phyloP scores from a whole-genome alignment of 192 early-diverging fungal genomes.

The Globomyces pollinis-pini region DNA sequence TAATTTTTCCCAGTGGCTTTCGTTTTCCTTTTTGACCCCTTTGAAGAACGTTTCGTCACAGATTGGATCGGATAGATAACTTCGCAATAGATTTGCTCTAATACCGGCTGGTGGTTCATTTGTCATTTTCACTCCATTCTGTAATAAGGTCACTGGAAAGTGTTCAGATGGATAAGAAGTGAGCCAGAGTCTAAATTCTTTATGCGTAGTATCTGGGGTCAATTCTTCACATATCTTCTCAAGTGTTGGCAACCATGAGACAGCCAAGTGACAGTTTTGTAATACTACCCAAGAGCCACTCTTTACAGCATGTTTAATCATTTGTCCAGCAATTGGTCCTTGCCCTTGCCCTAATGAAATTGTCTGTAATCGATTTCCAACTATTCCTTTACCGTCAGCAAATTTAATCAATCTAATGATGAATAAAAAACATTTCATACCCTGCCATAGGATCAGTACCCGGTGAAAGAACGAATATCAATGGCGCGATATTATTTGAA shows the following conservation, averaged over 20 bases:
- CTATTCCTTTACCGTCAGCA: slow-evolving; percentile 46
- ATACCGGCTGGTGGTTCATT: slow-evolving; percentile 55
- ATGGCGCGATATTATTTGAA: slow-evolving; percentile 43
- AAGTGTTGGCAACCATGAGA: slow-evolving; percentile 47
- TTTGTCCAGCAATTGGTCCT: slow-evolving; percentile 47
- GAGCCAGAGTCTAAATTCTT: slow-evolving; percentile 52
- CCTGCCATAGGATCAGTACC: slow-evolving; percentile 53
- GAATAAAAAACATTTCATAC: slow-evolving; percentile 17
- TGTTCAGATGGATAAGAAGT: slow-evolving; percentile 53
- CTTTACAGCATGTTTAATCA: slow-evolving; percentile 46
- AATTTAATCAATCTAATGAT: slow-evolving; percentile 49
- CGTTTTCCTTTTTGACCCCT: slow-evolving; percentile 36
- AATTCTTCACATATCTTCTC: slow-evolving; percentile 61
- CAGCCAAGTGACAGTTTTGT: slow-evolving; percentile 58
- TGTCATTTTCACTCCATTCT: slow-evolving; percentile 60
- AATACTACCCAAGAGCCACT: slow-evolving; percentile 50
- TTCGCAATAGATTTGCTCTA: slow-evolving; percentile 43
- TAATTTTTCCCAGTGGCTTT: slow-evolving; percentile 46
- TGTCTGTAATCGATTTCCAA: slow-evolving; percentile 28
- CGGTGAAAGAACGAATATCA: slow-evolving; percentile 56
- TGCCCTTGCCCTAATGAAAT: slow-evolving; percentile 57
- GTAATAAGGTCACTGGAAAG: slow-evolving; percentile 54
- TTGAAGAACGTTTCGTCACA: slow-evolving; percentile 47
- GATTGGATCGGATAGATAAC: slow-evolving; percentile 50
- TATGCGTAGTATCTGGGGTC: slow-evolving; percentile 42